Evolutionary conservation across 371 early-diverging fungal species (phyloP).

Genomic region (Lichtheimia ramosa): DNA sequence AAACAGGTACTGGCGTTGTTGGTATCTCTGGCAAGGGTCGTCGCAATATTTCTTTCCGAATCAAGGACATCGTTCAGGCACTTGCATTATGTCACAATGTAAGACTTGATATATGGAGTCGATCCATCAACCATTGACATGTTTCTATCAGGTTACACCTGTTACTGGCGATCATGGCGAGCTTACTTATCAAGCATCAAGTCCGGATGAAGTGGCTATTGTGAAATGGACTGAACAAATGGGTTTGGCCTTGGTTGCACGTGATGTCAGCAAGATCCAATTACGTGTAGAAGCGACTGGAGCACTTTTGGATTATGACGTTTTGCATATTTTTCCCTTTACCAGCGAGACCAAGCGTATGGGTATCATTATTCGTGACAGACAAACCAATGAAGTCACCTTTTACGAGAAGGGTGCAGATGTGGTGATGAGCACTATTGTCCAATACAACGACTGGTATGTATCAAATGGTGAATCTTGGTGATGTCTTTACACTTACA

Average conservation of each 20-base stretch:
- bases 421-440: slow-evolving; percentile 91
- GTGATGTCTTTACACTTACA: background rate
- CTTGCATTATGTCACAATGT: slow-evolving; percentile 95
- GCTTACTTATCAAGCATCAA: slow-evolving; percentile 94
- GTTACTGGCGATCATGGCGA: slow-evolving; percentile 52
- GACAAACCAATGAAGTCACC: slow-evolving; percentile 64
- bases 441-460: slow-evolving; percentile 95
- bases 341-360: slow-evolving; percentile 98
- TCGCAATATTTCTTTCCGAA: slow-evolving; percentile 75
- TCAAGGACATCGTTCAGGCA: slow-evolving; percentile 84
- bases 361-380: slow-evolving; percentile 94
- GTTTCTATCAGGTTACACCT: slow-evolving; percentile 45
- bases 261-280: slow-evolving; percentile 76
- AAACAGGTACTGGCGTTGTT: slow-evolving; percentile 19
- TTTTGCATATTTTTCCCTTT: slow-evolving; percentile 96
- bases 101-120: slow-evolving; percentile 14
- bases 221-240: slow-evolving; percentile 94
- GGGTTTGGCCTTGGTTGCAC: slow-evolving; percentile 81
- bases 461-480: background rate
- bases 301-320: slow-evolving; percentile 64
- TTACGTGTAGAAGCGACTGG: slow-evolving; percentile 56
- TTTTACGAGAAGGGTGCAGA: slow-evolving; percentile 99
- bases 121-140: slow-evolving; percentile 4
- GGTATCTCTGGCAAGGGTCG: slow-evolving; percentile 51
- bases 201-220: slow-evolving; percentile 99